A percentile compares a stretch with the other conserved stretches of the same genome.
Conservation (phyloP, 805 yeast species). For the Suhomyces sp. region DNA sequence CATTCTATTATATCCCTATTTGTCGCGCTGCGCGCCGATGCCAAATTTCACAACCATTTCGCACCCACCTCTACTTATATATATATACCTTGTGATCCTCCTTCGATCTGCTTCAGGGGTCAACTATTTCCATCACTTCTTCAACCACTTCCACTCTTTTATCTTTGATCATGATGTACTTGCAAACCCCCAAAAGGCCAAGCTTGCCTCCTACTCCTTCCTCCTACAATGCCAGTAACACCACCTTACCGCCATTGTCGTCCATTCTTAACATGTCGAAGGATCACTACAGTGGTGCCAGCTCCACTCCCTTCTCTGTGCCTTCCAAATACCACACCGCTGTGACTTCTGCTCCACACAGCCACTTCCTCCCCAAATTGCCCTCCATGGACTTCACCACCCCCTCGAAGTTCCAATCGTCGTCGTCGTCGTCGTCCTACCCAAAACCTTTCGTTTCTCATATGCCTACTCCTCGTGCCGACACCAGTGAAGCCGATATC, state of each 20-base stretch:
- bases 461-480: constrained; percentile 11
- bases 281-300: constrained; percentile 1
- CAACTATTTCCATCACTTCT: constrained; percentile 1
- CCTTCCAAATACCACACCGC: constrained; percentile 6
- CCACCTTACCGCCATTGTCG: constrained; percentile 42
- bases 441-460: constrained; percentile 5
- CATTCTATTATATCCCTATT: too few species aligned
- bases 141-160: constrained; percentile 1
- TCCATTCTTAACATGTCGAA: constrained; percentile 23
- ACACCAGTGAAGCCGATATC: constrained; percentile 12
- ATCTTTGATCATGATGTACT: constrained; percentile 17
- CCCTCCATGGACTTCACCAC: constrained; percentile 25
- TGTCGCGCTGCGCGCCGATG: constrained; percentile 4
- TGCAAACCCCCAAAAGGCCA: constrained; percentile 38
- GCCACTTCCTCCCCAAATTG: constrained; percentile 17
- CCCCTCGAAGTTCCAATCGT: constrained; percentile 6
- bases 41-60: background rate
- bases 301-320: constrained; percentile 11
- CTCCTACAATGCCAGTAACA: constrained; percentile 13
- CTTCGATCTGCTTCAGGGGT: background rate
- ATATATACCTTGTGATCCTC: too few species aligned
- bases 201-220: constrained; percentile 23
- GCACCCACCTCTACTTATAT: background rate
- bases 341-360: constrained; percentile 5
- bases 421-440: constrained; percentile 7